A percentile compares a stretch with the other conserved stretches of the same genome.
These are phyloP conservation scores for Chrysanthemum seticuspe DNA, from an alignment of 129 eudicot genomes.

Conservation along the genomic window DNA sequence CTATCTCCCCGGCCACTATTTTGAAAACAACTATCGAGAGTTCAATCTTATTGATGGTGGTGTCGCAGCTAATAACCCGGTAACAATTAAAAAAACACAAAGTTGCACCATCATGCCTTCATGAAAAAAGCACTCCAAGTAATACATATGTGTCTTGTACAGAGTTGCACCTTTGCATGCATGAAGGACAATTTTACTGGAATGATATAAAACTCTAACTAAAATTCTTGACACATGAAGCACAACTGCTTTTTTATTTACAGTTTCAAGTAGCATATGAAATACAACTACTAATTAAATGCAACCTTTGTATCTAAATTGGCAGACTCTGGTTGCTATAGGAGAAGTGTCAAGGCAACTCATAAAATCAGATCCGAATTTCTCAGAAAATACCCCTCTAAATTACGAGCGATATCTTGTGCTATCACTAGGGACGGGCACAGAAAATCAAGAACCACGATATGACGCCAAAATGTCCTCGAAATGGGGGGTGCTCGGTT, in stretches of 20 bases:
- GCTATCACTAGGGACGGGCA: slow-evolving; percentile 54
- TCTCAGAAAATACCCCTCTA: slow-evolving; percentile 1
- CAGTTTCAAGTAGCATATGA: neutral
- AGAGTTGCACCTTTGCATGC: too few species aligned
- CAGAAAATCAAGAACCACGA: slow-evolving; percentile 25
- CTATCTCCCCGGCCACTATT: slow-evolving; percentile 23
- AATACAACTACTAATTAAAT: neutral
- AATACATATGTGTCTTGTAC: too few species aligned
- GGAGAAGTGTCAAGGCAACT: slow-evolving; percentile 39
- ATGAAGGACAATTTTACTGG: too few species aligned
- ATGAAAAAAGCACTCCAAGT: too few species aligned
- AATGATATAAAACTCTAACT: too few species aligned
- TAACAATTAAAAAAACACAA: neutral
- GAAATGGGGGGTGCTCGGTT: slow-evolving; percentile 45
- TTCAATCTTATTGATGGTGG: slow-evolving; percentile 39
- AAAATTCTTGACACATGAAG: neutral
- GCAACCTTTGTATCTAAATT: neutral
- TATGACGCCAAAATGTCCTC: slow-evolving; percentile 31
- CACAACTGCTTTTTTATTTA: neutral
- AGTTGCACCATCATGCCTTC: neutral
- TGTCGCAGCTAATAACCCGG: slow-evolving; percentile 32
- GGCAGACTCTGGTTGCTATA: slow-evolving; percentile 45
- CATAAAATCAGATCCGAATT: slow-evolving; percentile 24
- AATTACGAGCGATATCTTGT: slow-evolving; percentile 39
- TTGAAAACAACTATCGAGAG: slow-evolving; percentile 20